Percentiles rank a stretch among this genome's conserved stretches.
Conservation (phyloP, 768 basidiomycete species). For the Boletus huronensis region DNA sequence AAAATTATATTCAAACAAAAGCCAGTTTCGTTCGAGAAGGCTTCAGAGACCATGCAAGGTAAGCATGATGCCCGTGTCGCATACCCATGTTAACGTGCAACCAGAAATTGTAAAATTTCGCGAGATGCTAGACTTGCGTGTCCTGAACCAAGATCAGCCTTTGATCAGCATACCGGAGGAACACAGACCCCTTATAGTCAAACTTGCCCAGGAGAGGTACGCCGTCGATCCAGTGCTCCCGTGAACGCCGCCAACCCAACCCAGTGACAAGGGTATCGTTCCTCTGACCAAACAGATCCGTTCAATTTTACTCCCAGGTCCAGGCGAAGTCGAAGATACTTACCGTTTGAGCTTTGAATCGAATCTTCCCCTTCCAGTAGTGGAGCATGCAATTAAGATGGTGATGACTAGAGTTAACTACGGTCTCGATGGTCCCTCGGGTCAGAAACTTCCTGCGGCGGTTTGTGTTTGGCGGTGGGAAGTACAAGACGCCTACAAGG, state of each 20-base stretch:
- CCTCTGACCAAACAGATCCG: conserved; percentile 68
- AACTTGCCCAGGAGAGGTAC: conserved; percentile 85
- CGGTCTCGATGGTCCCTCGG: conserved; percentile 56
- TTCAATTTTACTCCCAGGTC: conserved; percentile 60
- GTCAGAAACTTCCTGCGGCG: conserved; percentile 55
- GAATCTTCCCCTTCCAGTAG: conserved; percentile 40
- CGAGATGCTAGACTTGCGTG: conserved; percentile 59
- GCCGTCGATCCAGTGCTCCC: background rate
- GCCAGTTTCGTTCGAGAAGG: conserved; percentile 66
- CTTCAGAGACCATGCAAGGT: conserved; percentile 83
- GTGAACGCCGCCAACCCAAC: conserved; percentile 9
- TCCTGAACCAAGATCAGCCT: conserved; percentile 45
- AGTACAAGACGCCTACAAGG: conserved; percentile 52
- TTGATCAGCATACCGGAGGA: conserved; percentile 61
- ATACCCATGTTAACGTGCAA: background rate
- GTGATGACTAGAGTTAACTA: conserved; percentile 75
- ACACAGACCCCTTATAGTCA: conserved; percentile 72
- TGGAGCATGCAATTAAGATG: conserved; percentile 64
- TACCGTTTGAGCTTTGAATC: conserved; percentile 33
- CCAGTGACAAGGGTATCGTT: conserved; percentile 68
- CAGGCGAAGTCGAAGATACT: conserved; percentile 51
- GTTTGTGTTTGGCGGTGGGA: conserved; percentile 88
- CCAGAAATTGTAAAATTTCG: conserved; percentile 77
- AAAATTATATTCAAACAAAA: conserved; percentile 78
- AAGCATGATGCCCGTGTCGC: conserved; percentile 13